Percentiles rank a stretch among this genome's conserved stretches.
Evolutionary conservation across 495 filamentous ascomycete species (phyloP).

Genomic region (Trichoderma gamsii): DNA sequence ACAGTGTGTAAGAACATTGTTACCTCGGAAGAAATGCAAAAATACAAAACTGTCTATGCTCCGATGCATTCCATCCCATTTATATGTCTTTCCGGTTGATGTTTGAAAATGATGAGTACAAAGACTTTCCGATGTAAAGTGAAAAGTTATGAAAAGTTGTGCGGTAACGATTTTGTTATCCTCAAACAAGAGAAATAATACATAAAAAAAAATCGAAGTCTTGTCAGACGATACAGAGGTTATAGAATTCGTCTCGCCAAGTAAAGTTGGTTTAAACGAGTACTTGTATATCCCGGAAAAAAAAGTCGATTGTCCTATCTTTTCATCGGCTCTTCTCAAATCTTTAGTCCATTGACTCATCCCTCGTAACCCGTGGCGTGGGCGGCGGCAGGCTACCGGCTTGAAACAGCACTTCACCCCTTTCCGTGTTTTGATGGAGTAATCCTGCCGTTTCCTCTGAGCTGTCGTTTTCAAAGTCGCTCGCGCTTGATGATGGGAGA

Average conservation of each 20-base stretch:
- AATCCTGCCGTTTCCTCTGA: constrained; percentile 25
- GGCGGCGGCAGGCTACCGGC: neutral
- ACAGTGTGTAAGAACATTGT: neutral
- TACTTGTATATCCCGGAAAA: no score
- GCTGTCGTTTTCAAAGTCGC: constrained; percentile 20
- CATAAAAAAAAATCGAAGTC: neutral
- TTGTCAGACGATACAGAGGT: no score
- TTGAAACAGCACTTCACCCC: constrained; percentile 20
- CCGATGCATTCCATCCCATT: neutral
- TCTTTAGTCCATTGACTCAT: neutral
- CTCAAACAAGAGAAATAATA: neutral
- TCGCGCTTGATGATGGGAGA: constrained; percentile 22
- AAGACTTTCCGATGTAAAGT: neutral
- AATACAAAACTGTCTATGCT: neutral
- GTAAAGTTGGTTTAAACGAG: no score
- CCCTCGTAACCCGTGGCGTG: neutral
- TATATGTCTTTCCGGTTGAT: neutral
- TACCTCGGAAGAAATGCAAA: neutral
- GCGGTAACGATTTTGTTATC: neutral
- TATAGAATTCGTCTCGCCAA: no score
- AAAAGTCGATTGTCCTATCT: no score
- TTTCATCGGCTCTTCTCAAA: no score
- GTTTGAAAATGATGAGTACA: neutral
- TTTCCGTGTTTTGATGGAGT: constrained; percentile 21
- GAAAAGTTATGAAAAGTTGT: neutral